These are phyloP conservation scores for Pythium aristosporum DNA, from an alignment of 352 stramenopile genomes.

Conservation along the genomic window DNA sequence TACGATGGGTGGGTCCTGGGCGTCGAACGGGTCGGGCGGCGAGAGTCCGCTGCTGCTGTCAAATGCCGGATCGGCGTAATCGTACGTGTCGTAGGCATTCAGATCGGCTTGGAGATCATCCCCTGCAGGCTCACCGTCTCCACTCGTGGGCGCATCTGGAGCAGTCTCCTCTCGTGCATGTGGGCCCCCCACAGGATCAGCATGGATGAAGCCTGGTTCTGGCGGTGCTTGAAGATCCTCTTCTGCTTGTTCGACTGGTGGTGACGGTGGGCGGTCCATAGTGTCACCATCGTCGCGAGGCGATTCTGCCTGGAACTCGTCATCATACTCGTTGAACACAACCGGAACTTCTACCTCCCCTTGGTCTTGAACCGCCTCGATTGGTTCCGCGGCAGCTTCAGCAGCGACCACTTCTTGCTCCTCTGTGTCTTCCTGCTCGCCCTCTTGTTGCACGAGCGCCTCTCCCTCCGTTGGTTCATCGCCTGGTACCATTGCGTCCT, in stretches of 20 bases:
- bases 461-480: neutral
- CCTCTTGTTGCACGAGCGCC: neutral
- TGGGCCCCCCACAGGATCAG: neutral
- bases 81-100: slow-evolving; percentile 34
- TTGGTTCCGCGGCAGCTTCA: neutral
- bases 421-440: neutral
- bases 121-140: neutral
- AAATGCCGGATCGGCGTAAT: slow-evolving; percentile 22
- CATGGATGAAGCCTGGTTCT: neutral
- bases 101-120: slow-evolving; percentile 11
- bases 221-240: too few species aligned
- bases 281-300: neutral
- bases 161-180: neutral
- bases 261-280: too few species aligned
- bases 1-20: neutral
- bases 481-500: too few species aligned
- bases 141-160: neutral
- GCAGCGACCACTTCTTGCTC: neutral
- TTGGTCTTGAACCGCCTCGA: neutral
- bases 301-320: slow-evolving; percentile 16
- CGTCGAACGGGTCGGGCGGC: slow-evolving; percentile 20
- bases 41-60: slow-evolving; percentile 29
- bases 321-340: neutral
- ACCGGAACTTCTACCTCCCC: neutral
- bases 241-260: too few species aligned